These are phyloP conservation scores for Magnaporthiopsis poae DNA, from an alignment of 2,329 filamentous ascomycete genomes.

Conservation along the genomic window DNA sequence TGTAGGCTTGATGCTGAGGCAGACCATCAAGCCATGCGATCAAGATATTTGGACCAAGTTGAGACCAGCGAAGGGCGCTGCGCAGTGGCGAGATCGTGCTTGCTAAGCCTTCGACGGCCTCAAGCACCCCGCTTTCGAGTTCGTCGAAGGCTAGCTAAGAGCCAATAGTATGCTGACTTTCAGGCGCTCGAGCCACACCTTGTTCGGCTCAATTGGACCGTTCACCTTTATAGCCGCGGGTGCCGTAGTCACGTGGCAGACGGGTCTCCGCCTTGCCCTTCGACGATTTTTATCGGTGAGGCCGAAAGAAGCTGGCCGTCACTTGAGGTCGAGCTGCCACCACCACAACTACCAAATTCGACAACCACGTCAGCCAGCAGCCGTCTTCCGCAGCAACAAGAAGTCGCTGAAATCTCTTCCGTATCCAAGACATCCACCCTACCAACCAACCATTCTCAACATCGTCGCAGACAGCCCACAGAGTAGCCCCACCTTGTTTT, in stretches of 20 bases:
- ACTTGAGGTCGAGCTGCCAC: not conserved
- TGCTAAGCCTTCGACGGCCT: not conserved
- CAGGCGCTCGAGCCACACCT: not conserved
- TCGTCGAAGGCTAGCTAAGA: not conserved
- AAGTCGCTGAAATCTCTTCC: not conserved
- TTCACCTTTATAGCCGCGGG: not conserved
- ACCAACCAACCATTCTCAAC: not conserved
- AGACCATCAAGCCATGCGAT: not conserved
- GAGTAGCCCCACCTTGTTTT: not conserved
- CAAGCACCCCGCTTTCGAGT: too few relatives aligned
- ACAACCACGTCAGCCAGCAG: not conserved
- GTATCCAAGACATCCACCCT: not conserved
- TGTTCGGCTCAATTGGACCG: not conserved
- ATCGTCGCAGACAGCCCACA: not conserved
- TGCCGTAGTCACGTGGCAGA: not conserved
- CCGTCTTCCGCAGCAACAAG: not conserved
- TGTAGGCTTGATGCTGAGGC: not conserved
- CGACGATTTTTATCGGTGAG: not conserved
- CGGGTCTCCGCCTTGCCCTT: not conserved
- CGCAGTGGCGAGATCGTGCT: too few relatives aligned
- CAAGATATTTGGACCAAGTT: not conserved
- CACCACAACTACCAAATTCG: not conserved
- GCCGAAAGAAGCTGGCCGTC: not conserved
- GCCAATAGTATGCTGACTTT: not conserved
- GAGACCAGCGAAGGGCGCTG: too few relatives aligned